Conservation (phyloP, 2,329 filamentous ascomycete species). For the Taxawa tesnikishii region DNA sequence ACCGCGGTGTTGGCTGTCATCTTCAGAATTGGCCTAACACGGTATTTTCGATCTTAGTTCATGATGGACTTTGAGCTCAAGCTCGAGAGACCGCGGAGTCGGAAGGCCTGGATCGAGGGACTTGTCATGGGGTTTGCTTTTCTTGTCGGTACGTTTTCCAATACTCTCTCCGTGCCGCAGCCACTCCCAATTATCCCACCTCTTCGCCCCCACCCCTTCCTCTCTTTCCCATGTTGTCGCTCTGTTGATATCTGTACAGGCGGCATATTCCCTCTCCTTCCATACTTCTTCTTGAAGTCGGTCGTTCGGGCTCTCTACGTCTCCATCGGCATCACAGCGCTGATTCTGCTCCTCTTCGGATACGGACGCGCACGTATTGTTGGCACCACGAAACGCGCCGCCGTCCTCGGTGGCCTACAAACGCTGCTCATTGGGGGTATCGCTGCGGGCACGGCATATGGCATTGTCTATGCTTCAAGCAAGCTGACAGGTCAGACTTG, state of each 20-base stretch:
- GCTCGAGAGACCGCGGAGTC: constrained; percentile 28
- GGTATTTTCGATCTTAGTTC: too few species aligned
- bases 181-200: too few species aligned
- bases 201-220: background rate
- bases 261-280: constrained; percentile 34
- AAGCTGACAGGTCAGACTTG: too few species aligned
- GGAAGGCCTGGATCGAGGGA: constrained; percentile 35
- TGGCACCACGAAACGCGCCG: constrained; percentile 14
- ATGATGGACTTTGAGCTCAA: constrained; percentile 48
- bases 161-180: too few species aligned
- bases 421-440: constrained; percentile 22
- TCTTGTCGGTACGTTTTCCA: constrained; percentile 22
- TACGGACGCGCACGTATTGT: constrained; percentile 32
- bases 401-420: constrained; percentile 19
- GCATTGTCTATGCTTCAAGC: constrained; percentile 28
- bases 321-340: constrained; percentile 39
- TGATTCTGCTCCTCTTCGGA: constrained; percentile 39
- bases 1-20: too few species aligned
- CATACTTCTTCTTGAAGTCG: constrained; percentile 34
- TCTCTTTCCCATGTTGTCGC: background rate
- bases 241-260: constrained; percentile 11
- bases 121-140: constrained; percentile 26
- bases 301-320: constrained; percentile 29
- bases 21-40: too few species aligned
- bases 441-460: constrained; percentile 24